Base-by-base conservation (phyloP, 768 basidiomycete species). In the Tulasnella sp. region DNA sequence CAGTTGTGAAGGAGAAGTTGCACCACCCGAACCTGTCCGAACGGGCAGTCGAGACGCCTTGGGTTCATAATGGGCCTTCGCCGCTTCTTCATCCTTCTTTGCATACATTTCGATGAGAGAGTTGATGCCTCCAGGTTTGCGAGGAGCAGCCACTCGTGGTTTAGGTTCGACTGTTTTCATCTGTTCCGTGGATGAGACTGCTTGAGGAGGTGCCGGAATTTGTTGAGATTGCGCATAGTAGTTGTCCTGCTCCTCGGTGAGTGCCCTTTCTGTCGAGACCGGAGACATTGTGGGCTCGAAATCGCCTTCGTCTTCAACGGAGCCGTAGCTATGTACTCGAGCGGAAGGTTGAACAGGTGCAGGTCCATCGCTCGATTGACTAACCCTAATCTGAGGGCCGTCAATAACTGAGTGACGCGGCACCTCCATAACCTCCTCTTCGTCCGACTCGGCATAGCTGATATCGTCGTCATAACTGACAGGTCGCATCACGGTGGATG, bases 41-140 rank as follows among this genome's bases (percentile, higher is more conserved):
- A 86, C 81, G 17, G 83, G 86, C 17, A 83, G 81, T 71, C 79
- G 83, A 75, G 84, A 86, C 12, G 77, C 69, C 52, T 76, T 76
- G 67, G 64, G 80, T 58, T 36, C 31, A 72, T 75, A 45, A 36
- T 36, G 34, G 5, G 54, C 75, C 34, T 40, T 64, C 14, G 45
- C 34, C 14, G 79, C 76, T 40, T 85, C 87, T 79, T 86, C 88
- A 85, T 89, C 91, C 80, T 34, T 84, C 83, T 94, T 91, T 71
- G 92, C 88, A 79, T 93, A 94, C 91, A 94, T 91, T 82, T 93
- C 92, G 79, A 94, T 94, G 71, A 94, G 85, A n/a, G 79, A 67
- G 71, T 75, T 76, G 54, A 79, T 75, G 4, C 67, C 67, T 45
- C 77, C 68, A 40, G 68, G 39, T 36, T 38, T 49, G 19, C 38